Evolutionary conservation across 2,329 filamentous ascomycete genomes (phyloP).

Genomic region (Sporothrix schenckii): DNA sequence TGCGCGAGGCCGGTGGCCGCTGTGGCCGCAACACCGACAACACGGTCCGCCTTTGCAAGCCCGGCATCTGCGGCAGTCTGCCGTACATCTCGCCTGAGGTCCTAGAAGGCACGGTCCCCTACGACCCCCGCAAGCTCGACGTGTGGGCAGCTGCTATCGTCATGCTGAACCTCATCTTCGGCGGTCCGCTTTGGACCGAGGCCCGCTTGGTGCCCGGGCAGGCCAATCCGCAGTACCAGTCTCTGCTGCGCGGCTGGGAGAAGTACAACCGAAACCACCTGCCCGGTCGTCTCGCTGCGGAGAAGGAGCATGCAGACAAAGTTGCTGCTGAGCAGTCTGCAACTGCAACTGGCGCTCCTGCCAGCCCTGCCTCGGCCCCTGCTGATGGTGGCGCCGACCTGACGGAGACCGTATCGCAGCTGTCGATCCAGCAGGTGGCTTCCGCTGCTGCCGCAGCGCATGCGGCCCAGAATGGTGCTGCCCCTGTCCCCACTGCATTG

Average conservation of each 20-base stretch:
- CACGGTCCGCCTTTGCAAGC: slow-evolving; percentile 69
- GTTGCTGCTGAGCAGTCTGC: not conserved
- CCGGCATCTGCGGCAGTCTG: slow-evolving; percentile 81
- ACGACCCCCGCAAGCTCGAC: slow-evolving; percentile 77
- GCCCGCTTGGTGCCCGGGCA: slow-evolving; percentile 51
- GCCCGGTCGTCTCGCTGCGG: slow-evolving; percentile 35
- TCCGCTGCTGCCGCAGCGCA: not conserved
- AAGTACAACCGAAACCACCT: slow-evolving; percentile 64
- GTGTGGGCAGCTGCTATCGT: slow-evolving; percentile 86
- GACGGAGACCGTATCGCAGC: slow-evolving; percentile 54
- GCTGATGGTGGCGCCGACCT: slow-evolving; percentile 41
- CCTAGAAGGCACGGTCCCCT: slow-evolving; percentile 64
- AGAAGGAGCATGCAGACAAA: slow-evolving; percentile 61
- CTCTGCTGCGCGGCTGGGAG: slow-evolving; percentile 68
- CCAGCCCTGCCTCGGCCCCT: slow-evolving; percentile 33
- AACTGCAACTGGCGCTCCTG: not conserved
- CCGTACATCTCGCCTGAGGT: slow-evolving; percentile 90
- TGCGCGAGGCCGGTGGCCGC: slow-evolving; percentile 70
- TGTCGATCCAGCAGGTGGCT: not conserved
- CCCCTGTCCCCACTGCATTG: not conserved
- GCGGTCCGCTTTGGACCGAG: slow-evolving; percentile 73
- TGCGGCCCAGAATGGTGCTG: not conserved
- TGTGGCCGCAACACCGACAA: slow-evolving; percentile 73
- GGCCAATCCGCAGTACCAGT: slow-evolving; percentile 62
- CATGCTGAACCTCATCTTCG: slow-evolving; percentile 75